phyloP scores from a whole-genome alignment of 768 basidiomycete genomes.

The Russula compacta region DNA sequence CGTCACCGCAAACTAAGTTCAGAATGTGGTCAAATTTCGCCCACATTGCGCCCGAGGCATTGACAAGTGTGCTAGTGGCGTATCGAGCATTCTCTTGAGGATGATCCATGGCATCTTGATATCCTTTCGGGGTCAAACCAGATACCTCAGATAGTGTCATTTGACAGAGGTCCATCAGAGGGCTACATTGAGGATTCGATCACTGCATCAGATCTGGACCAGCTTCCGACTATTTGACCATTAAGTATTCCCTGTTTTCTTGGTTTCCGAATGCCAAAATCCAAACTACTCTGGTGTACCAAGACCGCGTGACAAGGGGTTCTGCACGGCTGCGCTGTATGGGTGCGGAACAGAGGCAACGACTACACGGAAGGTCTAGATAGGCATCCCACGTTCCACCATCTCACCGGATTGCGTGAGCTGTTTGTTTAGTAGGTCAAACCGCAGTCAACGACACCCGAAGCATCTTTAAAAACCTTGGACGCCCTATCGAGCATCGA shows the following conservation, averaged over 20 bases:
- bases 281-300: background rate
- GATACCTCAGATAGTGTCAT: background rate
- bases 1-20: background rate
- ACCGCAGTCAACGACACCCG: background rate
- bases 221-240: background rate
- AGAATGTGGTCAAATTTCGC: background rate
- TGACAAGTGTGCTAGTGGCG: background rate
- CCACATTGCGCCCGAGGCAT: background rate
- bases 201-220: background rate
- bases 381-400: background rate
- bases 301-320: too few species aligned
- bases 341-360: background rate
- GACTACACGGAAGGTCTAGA: background rate
- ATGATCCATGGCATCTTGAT: background rate
- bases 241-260: background rate
- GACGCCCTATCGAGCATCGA: background rate
- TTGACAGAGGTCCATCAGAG: background rate
- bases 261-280: background rate
- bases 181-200: background rate
- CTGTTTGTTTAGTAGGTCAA: background rate
- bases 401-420: background rate
- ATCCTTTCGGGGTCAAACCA: background rate
- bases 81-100: background rate
- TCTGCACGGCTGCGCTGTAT: too few species aligned
- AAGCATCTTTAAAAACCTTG: background rate